Evolutionary conservation across 75 land plant genomes (phyloP), one percentile per base, ranked within the genome.

Genomic region (Chamaecyparis obtusa): DNA sequence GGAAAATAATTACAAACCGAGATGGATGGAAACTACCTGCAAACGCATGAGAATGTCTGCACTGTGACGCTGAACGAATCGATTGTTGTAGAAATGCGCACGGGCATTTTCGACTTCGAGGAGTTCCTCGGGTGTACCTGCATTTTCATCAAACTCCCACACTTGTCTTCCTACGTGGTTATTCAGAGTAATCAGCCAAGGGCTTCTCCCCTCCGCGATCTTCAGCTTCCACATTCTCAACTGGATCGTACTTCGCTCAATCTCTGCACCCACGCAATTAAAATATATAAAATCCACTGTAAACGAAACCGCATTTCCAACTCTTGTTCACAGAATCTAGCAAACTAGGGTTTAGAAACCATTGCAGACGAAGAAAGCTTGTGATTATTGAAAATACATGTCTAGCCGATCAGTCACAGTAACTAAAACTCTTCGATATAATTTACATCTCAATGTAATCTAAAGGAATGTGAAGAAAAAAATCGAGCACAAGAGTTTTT

Each of bases 141-240:
- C 87, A 3, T 87, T 56, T 43, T 90, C 90, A 87, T 96, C 95
- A 84, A 93, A 97, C 86, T 95, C 93, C 99, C 99, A 97, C 14
- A 91, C 51, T 76, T 96, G 97, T 9, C 97, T 86, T 7, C 98
- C 98, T 2, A 87, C 88, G 85, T 93, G 92, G 44, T 88, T 77
- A 84, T 95, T 96, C 78, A 89, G 14, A 2, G 92, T 90, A 19
- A 87, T 77, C 64, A 95, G 88, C 97, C 93, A 94, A 2, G 99
- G 94, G 79, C 85, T 88, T 71, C 77, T 56, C n/a, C 87, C 90
- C 71, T 96, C 94, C 0, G 96, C 97, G 43, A 92, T 49, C 83
- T 94, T 93, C 16, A 97, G 92, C 93, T 88, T 95, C 99, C 99
- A 97, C 99, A 97, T 97, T 72, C 43, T 88, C 87, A 86, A 84